Evolutionary conservation across 805 yeast species (phyloP).

Genomic region (Groenewaldozyma salmanticensis): DNA sequence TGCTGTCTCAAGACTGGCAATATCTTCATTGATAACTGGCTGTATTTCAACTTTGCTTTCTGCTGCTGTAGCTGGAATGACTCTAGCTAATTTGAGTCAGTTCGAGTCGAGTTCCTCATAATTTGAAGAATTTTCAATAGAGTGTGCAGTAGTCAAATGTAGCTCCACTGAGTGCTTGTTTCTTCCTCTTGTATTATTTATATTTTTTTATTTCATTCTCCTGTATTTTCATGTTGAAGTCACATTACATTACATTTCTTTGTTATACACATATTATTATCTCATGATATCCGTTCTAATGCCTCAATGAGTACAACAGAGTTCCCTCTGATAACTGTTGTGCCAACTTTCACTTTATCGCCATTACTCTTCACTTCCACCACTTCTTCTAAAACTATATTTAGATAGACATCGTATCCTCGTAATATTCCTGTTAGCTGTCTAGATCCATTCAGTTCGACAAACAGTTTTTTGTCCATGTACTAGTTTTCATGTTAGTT

Average conservation of each 20-base stretch:
- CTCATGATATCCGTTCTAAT: conserved; percentile 17
- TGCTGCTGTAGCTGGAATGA: conserved; percentile 57
- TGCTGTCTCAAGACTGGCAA: conserved; percentile 37
- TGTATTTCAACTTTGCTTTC: conserved; percentile 44
- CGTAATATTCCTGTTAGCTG: conserved; percentile 69
- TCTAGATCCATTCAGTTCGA: conserved; percentile 73
- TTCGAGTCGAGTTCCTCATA: background rate
- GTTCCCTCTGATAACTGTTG: conserved; percentile 69
- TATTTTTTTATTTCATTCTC: too few relatives aligned
- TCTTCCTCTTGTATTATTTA: too few relatives aligned
- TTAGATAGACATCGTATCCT: conserved; percentile 77
- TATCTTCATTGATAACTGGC: conserved; percentile 44
- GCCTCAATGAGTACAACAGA: conserved; percentile 66
- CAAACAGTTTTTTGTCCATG: conserved; percentile 63
- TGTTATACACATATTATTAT: background rate
- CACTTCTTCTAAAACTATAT: conserved; percentile 63
- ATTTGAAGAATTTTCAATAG: too few relatives aligned
- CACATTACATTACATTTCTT: background rate
- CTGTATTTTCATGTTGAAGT: background rate
- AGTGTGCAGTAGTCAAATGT: too few relatives aligned
- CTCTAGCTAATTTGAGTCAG: conserved; percentile 25
- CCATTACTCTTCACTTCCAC: conserved; percentile 47
- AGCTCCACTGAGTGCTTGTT: too few relatives aligned
- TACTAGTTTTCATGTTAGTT: conserved; percentile 34
- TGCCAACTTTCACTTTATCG: conserved; percentile 49